Percentiles rank a stretch among this genome's conserved stretches.
Evolutionary conservation across 116 monocot genomes (phyloP).

Genomic region (Posidonia oceanica): DNA sequence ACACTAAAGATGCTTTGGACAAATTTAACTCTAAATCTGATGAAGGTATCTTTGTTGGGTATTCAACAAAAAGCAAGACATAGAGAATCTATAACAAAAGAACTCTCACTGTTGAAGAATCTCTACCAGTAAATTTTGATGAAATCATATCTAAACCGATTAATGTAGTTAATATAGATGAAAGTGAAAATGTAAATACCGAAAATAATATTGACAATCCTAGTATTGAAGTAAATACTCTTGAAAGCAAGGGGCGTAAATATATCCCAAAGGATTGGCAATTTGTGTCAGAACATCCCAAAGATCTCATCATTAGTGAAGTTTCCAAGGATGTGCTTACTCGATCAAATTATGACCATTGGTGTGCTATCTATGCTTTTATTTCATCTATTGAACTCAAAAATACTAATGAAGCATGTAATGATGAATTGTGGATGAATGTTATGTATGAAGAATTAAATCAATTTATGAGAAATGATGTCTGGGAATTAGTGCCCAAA

Average conservation of each 20-base stretch:
- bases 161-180: background rate
- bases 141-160: background rate
- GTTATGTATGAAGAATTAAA: background rate
- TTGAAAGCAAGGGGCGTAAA: background rate
- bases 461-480: background rate
- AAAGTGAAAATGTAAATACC: background rate
- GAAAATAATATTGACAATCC: background rate
- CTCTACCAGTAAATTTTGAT: background rate
- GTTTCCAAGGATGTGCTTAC: background rate
- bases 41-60: too few relatives aligned
- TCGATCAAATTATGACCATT: background rate
- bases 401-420: background rate
- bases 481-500: too few relatives aligned
- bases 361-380: background rate
- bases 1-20: too few relatives aligned
- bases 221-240: background rate
- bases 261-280: background rate
- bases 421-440: background rate
- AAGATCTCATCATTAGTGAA: background rate
- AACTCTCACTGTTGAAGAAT: background rate
- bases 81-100: too few relatives aligned
- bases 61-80: too few relatives aligned
- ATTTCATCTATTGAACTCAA: background rate
- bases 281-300: too few relatives aligned
- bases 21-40: too few relatives aligned